phyloP scores from a whole-genome alignment of 345 rosid genomes.

The Gossypium rotundifolium region DNA sequence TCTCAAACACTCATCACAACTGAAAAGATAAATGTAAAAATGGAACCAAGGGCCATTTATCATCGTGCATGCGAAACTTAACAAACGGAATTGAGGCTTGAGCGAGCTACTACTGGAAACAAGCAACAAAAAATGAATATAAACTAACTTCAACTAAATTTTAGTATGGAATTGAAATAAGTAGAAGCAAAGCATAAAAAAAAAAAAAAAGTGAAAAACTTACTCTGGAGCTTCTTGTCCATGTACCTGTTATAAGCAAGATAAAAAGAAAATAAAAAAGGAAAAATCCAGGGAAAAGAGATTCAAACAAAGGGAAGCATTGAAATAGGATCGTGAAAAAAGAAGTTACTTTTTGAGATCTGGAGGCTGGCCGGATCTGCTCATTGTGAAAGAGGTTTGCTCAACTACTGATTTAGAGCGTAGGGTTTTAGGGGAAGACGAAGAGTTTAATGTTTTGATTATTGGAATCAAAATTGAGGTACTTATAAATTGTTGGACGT shows the following conservation, averaged over 20 bases:
- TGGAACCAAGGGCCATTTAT: no score
- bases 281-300: background rate
- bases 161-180: background rate
- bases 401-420: background rate
- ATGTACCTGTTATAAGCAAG: conserved; percentile 43
- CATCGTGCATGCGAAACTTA: background rate
- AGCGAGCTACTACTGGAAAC: background rate
- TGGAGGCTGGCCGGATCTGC: conserved; percentile 82
- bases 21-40: no score
- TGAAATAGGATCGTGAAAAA: background rate
- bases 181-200: background rate
- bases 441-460: background rate
- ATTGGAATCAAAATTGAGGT: background rate
- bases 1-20: background rate
- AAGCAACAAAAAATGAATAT: background rate
- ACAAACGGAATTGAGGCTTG: background rate
- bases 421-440: background rate
- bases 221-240: conserved; percentile 82
- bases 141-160: background rate
- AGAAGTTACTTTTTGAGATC: conserved; percentile 59
- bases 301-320: background rate
- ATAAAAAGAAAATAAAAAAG: background rate
- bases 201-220: background rate
- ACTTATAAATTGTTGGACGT: background rate
- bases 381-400: conserved; percentile 34